Conservation (phyloP, 345 rosid genomes). For the Brassica carinata region DNA sequence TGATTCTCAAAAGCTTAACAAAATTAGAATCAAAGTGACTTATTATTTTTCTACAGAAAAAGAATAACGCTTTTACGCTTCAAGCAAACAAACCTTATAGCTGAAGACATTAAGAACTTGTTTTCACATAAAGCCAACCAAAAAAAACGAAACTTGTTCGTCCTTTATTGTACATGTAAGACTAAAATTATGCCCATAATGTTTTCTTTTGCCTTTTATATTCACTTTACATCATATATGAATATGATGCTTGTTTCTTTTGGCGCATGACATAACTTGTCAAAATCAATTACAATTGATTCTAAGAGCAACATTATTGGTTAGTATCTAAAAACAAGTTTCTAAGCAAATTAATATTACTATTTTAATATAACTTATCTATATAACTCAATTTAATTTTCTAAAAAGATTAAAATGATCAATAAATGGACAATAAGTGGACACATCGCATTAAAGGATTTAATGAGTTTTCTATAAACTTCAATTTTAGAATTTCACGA, state of each 20-base stretch:
- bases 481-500: too few relatives aligned
- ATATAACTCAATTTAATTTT: too few relatives aligned
- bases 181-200: constrained; percentile 34
- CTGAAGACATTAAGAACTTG: constrained; percentile 34
- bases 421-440: too few relatives aligned
- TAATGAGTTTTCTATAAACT: too few relatives aligned
- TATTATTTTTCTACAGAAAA: constrained; percentile 19
- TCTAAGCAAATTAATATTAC: too few relatives aligned
- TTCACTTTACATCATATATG: constrained; percentile 24
- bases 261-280: constrained; percentile 33
- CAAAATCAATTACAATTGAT: constrained; percentile 22
- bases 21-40: constrained; percentile 16
- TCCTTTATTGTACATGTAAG: constrained; percentile 43
- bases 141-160: constrained; percentile 38
- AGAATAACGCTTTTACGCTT: constrained; percentile 39
- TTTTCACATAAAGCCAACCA: constrained; percentile 20
- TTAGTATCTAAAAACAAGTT: too few relatives aligned
- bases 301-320: too few relatives aligned
- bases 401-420: too few relatives aligned
- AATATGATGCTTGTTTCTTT: constrained; percentile 21
- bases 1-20: constrained; percentile 33
- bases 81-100: constrained; percentile 38
- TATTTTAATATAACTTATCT: too few relatives aligned
- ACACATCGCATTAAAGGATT: too few relatives aligned
- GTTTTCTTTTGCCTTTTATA: constrained; percentile 34